These are phyloP conservation scores for Arxiozyma heterogenica DNA, from an alignment of 1,139 yeast species.

Conservation along the genomic window DNA sequence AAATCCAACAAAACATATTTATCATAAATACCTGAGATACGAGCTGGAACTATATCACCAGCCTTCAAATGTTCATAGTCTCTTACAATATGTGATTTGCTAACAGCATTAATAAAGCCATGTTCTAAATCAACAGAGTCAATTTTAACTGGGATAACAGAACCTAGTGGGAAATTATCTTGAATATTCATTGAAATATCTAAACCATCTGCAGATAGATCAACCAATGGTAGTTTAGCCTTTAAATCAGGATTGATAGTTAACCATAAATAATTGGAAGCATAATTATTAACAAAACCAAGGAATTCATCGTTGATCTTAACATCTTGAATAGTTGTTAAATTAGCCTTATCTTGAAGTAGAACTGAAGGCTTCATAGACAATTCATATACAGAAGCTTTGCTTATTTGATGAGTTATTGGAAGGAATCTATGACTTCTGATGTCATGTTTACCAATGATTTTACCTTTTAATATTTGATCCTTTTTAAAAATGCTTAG, in stretches of 20 bases:
- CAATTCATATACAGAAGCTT: constrained; percentile 56
- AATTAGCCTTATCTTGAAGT: constrained; percentile 36
- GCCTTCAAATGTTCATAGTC: constrained; percentile 45
- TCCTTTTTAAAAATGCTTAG: constrained; percentile 52
- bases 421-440: constrained; percentile 64
- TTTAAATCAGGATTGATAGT: constrained; percentile 58
- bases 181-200: constrained; percentile 39
- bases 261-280: constrained; percentile 56
- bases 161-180: constrained; percentile 56
- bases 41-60: constrained; percentile 57
- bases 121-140: constrained; percentile 46
- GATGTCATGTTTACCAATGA: constrained; percentile 72
- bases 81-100: constrained; percentile 38
- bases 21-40: constrained; percentile 53
- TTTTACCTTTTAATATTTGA: constrained; percentile 49
- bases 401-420: constrained; percentile 50
- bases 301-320: constrained; percentile 52
- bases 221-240: constrained; percentile 62
- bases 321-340: constrained; percentile 40
- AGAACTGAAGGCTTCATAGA: constrained; percentile 42
- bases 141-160: constrained; percentile 55
- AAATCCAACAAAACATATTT: constrained; percentile 59
- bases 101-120: constrained; percentile 42
- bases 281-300: constrained; percentile 55
- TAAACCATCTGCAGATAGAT: constrained; percentile 49